Evolutionary conservation across 768 basidiomycete genomes (phyloP).

Genomic region (Amanita pallidorosea): DNA sequence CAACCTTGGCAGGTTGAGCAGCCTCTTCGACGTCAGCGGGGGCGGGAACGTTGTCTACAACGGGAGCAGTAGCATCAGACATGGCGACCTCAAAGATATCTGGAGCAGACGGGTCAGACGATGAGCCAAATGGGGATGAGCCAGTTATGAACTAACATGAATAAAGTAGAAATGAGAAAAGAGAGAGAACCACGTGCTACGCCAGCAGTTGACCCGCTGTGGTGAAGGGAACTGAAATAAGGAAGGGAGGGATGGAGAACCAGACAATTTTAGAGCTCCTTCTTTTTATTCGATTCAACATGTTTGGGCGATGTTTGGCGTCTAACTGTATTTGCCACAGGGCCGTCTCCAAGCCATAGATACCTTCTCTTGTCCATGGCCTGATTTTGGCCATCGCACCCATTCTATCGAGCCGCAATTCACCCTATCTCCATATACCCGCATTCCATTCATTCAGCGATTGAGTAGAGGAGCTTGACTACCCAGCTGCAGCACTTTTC

Average conservation of each 20-base stretch:
- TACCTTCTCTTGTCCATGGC: background rate
- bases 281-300: conserved; percentile 34
- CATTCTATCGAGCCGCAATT: background rate
- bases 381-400: background rate
- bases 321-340: conserved; percentile 23
- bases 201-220: conserved; percentile 39
- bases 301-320: conserved; percentile 35
- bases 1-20: conserved; percentile 40
- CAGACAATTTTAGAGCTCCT: conserved; percentile 23
- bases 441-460: background rate
- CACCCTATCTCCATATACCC: background rate
- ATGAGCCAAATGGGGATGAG: conserved; percentile 9
- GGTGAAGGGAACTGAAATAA: conserved; percentile 36
- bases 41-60: conserved; percentile 23
- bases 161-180: conserved; percentile 46
- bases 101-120: conserved; percentile 15
- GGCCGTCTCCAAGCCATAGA: conserved; percentile 13
- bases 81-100: conserved; percentile 57
- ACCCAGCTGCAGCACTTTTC: conserved; percentile 4
- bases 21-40: conserved; percentile 33
- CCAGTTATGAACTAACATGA: conserved; percentile 26
- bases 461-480: background rate
- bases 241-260: conserved; percentile 45
- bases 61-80: conserved; percentile 45
- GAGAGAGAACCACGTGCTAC: conserved; percentile 48